These are phyloP conservation scores for Berkeleyomyces rouxiae DNA, from an alignment of 2,329 filamentous ascomycete genomes.

Conservation along the genomic window DNA sequence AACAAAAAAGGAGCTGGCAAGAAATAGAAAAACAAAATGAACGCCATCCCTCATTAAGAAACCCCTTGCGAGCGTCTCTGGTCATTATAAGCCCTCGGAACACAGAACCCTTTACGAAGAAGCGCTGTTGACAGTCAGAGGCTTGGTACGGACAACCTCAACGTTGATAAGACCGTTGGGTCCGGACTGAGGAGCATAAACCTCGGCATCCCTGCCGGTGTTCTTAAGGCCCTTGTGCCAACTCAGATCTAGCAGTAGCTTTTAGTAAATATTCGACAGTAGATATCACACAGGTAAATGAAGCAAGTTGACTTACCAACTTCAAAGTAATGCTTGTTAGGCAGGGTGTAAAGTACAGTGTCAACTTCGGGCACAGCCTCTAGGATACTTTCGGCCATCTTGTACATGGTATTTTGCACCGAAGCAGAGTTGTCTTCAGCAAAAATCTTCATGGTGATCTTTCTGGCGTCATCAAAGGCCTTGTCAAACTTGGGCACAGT, in stretches of 20 bases:
- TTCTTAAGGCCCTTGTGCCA: conserved; percentile 96
- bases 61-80: not conserved
- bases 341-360: conserved; percentile 64
- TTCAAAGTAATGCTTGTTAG: conserved; percentile 99
- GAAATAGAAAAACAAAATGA: not conserved
- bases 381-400: conserved; percentile 84
- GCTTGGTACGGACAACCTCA: conserved; percentile 48
- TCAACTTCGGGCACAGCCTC: conserved; percentile 54
- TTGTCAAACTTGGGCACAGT: conserved; percentile 53
- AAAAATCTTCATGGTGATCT: conserved; percentile 81
- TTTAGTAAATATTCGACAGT: not conserved
- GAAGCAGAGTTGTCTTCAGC: conserved; percentile 80
- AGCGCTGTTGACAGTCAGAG: conserved; percentile 9
- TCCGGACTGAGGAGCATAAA: conserved; percentile 81
- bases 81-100: conserved; percentile 1
- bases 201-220: conserved; percentile 86
- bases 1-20: not conserved
- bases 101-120: not conserved
- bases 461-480: conserved; percentile 61
- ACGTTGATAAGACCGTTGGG: conserved; percentile 95
- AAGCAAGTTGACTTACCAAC: conserved; percentile 44
- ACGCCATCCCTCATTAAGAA: not conserved
- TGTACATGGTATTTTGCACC: conserved; percentile 97
- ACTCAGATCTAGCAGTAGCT: conserved; percentile 50
- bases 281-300: too few species aligned